Evolutionary conservation across 768 basidiomycete genomes (phyloP).

Genomic region (Boletellus emodensis): DNA sequence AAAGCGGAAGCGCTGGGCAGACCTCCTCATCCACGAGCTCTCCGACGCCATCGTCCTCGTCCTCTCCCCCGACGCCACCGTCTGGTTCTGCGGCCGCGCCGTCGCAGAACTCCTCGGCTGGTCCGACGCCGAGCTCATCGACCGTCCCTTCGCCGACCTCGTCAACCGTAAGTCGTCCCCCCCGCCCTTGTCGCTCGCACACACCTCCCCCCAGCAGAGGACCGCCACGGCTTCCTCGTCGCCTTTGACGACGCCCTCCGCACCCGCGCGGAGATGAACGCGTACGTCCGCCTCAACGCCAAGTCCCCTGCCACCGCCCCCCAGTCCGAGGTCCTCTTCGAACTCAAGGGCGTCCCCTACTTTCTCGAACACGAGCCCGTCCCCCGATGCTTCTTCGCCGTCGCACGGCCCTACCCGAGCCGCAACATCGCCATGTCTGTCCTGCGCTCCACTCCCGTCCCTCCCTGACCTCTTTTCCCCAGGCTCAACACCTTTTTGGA

Average conservation of each 20-base stretch:
- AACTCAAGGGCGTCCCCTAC: conserved; percentile 65
- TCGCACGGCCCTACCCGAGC: conserved; percentile 74
- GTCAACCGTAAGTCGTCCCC: conserved; percentile 50
- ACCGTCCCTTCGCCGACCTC: conserved; percentile 59
- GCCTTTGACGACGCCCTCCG: conserved; percentile 56
- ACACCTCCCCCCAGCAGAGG: conserved; percentile 45
- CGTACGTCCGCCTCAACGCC: conserved; percentile 58
- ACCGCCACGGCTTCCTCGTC: conserved; percentile 42
- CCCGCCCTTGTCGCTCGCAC: not conserved
- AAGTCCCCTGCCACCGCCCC: conserved; percentile 33
- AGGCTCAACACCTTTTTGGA: conserved; percentile 77
- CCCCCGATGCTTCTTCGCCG: conserved; percentile 65
- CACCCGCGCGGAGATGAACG: conserved; percentile 47
- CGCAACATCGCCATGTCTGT: conserved; percentile 67
- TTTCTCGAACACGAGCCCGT: conserved; percentile 35
- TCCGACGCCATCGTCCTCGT: conserved; percentile 70
- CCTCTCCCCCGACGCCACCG: conserved; percentile 55
- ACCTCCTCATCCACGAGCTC: conserved; percentile 71
- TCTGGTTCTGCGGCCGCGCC: conserved; percentile 67
- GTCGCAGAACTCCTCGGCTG: conserved; percentile 74
- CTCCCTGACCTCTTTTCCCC: conserved; percentile 2
- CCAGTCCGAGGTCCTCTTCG: conserved; percentile 57
- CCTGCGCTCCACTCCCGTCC: not conserved
- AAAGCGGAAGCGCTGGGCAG: conserved; percentile 83
- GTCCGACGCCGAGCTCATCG: conserved; percentile 68